Evolutionary conservation across 1,284 basidiomycete species (phyloP).

Genomic region (Phlebopus sp.): DNA sequence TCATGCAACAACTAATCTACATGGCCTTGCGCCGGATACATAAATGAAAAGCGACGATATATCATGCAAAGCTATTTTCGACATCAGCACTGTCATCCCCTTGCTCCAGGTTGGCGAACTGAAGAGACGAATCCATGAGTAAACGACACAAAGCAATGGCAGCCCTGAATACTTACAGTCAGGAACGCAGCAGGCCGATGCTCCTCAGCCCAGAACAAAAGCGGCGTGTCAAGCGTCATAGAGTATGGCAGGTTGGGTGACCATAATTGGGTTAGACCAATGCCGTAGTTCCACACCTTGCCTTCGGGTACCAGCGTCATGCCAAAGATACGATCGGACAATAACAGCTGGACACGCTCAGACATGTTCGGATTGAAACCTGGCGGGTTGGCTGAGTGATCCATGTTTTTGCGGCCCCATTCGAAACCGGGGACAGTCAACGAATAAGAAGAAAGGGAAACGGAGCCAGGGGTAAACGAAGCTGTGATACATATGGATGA

Average conservation of each 20-base stretch:
- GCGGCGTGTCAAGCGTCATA: conserved; percentile 87
- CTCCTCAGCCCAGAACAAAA: conserved; percentile 94
- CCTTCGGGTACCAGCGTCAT: conserved; percentile 92
- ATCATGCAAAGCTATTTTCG: conserved; percentile 79
- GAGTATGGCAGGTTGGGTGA: conserved; percentile 80
- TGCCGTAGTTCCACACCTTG: conserved; percentile 91
- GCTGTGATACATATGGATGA: conserved; percentile 92
- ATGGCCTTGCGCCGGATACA: conserved; percentile 6
- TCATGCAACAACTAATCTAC: conserved; percentile 20
- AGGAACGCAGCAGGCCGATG: conserved; percentile 92
- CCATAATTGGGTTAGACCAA: conserved; percentile 91
- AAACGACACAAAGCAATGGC: not conserved
- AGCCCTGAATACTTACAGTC: conserved; percentile 52
- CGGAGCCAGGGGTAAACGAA: conserved; percentile 97
- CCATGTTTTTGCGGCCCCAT: conserved; percentile 94
- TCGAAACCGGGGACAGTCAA: conserved; percentile 93
- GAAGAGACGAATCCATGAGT: conserved; percentile 4
- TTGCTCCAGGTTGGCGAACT: conserved; percentile 84
- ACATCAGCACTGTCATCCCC: conserved; percentile 89
- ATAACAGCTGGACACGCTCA: conserved; percentile 89
- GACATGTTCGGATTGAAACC: conserved; percentile 99
- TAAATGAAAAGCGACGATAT: conserved; percentile 12
- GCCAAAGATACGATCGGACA: conserved; percentile 91
- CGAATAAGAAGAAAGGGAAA: conserved; percentile 91
- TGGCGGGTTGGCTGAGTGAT: conserved; percentile 80